Base-by-base conservation (phyloP, 2,329 filamentous ascomycete species). In the Aspergillus tubingensis region DNA sequence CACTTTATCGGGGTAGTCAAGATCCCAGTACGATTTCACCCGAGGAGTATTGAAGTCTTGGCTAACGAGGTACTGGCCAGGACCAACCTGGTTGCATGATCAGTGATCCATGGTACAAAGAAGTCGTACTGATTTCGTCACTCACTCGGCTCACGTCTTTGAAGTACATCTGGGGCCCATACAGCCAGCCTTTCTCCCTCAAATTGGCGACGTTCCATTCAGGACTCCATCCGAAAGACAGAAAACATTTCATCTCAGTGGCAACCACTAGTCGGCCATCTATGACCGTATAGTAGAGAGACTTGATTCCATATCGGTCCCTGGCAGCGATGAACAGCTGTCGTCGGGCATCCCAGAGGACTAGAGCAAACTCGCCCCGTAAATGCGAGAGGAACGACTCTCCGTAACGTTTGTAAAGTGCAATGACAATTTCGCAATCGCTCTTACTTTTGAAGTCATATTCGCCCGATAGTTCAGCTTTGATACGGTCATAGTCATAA, bases 271-370 rank as follows among this genome's bases (percentile, higher is more conserved):
- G 58, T 58, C 74, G 71, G 5, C 71, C 74, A 5, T 70, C 70
- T 1, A 76, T 63, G 1, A 78, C 60, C 0, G 82, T 85, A 72
- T 80, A 86, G 59, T 83, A 82, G 17, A 86, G 74, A 2, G 84
- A 83, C 68, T 86, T 86, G 66, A 86, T 82, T 3, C 84, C 84
- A 67, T 80, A 86, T 0, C 84, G 78, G 67, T 87, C 84, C 17
- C 83, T 71, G 1, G 76, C 83, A 0, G 80, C 82, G 39, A 86
- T 69, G 43, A 85, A 72, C 0, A 75, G 60, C 57, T 78, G 68
- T 1, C 70, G 67, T 13, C 74, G 71, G 13, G 77, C 76, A 62
- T 86, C 83, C 58, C 80, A 84, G 1, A 86, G 66, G 11, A 83
- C 79, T 15, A 85, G 74, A 1, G 83, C 77, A 63, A 86, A 86